Evolutionary conservation across 176 grass and related monocot genomes (phyloP), one percentile per base, ranked within the genome.

Genomic region (Ampelocalamus luodianensis): DNA sequence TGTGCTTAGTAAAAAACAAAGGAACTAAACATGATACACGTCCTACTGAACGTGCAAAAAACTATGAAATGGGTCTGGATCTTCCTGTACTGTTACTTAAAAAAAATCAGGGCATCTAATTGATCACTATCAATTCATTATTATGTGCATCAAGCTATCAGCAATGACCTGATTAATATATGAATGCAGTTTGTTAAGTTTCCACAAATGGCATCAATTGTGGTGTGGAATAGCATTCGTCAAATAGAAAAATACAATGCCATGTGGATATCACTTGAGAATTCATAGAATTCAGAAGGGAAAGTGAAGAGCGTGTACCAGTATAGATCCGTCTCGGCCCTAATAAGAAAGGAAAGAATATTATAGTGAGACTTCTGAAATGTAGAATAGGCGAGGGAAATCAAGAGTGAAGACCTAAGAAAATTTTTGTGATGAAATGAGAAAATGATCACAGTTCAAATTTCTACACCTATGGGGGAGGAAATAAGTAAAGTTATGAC

Each of bases 301-400:
- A 29, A 43, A 74, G 24, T 6, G 24, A 78, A 77, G 43, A 48
- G 40, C 79, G 64, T 87, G 89, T 87, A 95, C 95, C 89, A 95
- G 89, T 66, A 98, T 95, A 87, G 95, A 98, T 26, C 95, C 95
- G 80, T 98, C 91, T 65, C 93, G 89, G 40, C 91, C 95, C 95
- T 98, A 70, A 83, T 29, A 85, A 62, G 60, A 81, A 44, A 72
- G 10, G 20, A 88, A 51, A 83, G 9, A 68, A 66, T 3, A 55
- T 32, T 7, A 38, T 1, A 22, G 46, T 82, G 65, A 90, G 79
- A 1, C 15, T n/a, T n/a, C 15, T 13, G 37, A 58, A 81, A 67
- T 36, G 17, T 51, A 56, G 45, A 72, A 54, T 40, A 51, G 4
- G 26, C 39, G 68, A 37, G 17, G 72, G 51, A 84, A 83, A 23